Evolutionary conservation across 2,329 filamentous ascomycete species (phyloP).

Genomic region (Tolypocladium endophyticum): DNA sequence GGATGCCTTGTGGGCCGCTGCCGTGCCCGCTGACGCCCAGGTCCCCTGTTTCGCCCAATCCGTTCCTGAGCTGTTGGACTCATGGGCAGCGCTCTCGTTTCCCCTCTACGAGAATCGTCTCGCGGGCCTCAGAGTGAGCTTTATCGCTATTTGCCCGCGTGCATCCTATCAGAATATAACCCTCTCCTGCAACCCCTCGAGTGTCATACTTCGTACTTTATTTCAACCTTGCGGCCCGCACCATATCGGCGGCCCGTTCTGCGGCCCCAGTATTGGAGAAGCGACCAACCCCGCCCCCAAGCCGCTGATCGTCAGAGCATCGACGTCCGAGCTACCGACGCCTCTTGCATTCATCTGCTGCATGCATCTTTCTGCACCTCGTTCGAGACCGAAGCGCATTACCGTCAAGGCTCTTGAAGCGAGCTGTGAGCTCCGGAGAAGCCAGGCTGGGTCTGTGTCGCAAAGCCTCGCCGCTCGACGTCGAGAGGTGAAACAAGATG

Average conservation of each 20-base stretch:
- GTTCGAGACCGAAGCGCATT: not conserved
- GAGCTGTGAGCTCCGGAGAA: not conserved
- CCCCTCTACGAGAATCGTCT: not conserved
- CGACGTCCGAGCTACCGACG: not conserved
- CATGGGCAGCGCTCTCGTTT: too few species aligned
- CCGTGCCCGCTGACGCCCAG: conserved; percentile 3
- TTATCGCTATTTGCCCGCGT: not conserved
- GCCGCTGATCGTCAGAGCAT: not conserved
- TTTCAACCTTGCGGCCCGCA: not conserved
- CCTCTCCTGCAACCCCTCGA: not conserved
- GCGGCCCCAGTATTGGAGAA: conserved; percentile 6
- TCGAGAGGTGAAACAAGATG: conserved; percentile 23
- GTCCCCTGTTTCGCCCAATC: conserved; percentile 1
- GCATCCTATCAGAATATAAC: not conserved
- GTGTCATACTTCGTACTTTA: not conserved
- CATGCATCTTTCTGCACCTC: not conserved
- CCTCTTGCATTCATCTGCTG: not conserved
- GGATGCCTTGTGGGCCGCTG: not conserved
- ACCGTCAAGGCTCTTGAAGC: not conserved
- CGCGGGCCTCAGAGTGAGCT: not conserved
- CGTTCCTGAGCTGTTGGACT: not conserved
- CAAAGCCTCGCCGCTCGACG: not conserved
- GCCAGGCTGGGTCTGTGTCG: not conserved
- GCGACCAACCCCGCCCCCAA: conserved; percentile 1
- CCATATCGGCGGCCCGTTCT: conserved; percentile 9